Conservation (phyloP, 768 basidiomycete genomes). For the Mycena haematopus region DNA sequence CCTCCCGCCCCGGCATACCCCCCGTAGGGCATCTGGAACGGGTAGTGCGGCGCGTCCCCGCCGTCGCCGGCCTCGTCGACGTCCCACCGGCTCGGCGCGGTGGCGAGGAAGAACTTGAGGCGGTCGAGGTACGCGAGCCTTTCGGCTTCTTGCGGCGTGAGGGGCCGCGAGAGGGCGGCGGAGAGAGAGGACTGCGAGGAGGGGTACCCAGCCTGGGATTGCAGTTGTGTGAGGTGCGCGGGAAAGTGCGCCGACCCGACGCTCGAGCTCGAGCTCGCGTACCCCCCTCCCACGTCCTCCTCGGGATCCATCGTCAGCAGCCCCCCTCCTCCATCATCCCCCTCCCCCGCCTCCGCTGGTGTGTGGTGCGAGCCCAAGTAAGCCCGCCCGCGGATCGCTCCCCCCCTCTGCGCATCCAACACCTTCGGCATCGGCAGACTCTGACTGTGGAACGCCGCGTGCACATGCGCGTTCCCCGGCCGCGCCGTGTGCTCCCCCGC, state of each 20-base stretch:
- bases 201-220: too few species aligned
- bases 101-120: conserved; percentile 89
- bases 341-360: background rate
- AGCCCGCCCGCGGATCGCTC: background rate
- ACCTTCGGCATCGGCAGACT: conserved; percentile 23
- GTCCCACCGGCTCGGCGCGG: conserved; percentile 81
- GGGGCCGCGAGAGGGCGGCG: conserved; percentile 56
- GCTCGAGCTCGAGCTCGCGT: background rate
- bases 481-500: conserved; percentile 56
- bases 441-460: conserved; percentile 49
- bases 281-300: conserved; percentile 2
- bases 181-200: conserved; percentile 20
- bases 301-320: conserved; percentile 27
- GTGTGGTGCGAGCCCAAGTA: background rate
- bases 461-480: conserved; percentile 54
- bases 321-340: conserved; percentile 1
- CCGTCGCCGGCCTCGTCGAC: conserved; percentile 13
- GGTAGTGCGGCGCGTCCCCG: too few species aligned
- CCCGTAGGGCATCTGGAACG: too few species aligned
- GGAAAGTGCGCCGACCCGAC: background rate
- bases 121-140: conserved; percentile 77
- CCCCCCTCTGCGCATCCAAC: conserved; percentile 2
- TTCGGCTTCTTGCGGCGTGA: conserved; percentile 70
- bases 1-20: too few species aligned
- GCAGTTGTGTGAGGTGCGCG: background rate